These are phyloP conservation scores for Blastocladiella emersonii DNA, from an alignment of 371 early-diverging fungal genomes.

Conservation along the genomic window DNA sequence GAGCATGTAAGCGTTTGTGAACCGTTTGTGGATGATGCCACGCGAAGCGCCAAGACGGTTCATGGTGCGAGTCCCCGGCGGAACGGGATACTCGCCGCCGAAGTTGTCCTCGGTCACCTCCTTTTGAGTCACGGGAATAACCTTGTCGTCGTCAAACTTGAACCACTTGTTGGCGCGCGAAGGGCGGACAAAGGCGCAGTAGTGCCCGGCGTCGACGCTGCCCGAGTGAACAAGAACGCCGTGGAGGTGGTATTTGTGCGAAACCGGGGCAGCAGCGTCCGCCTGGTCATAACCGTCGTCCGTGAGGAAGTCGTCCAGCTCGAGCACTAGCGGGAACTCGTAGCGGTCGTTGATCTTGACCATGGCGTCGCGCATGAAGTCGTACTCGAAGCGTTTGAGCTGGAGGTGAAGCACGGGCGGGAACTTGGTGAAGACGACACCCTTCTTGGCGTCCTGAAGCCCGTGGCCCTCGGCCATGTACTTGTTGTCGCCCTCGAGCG, in stretches of 20 bases:
- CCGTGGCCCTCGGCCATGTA: slow-evolving; percentile 94
- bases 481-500: slow-evolving; percentile 94
- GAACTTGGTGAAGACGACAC: slow-evolving; percentile 83
- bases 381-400: slow-evolving; percentile 96
- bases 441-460: slow-evolving; percentile 91
- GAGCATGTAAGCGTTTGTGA: slow-evolving; percentile 94
- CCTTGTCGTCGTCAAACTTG: slow-evolving; percentile 96
- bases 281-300: slow-evolving; percentile 17
- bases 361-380: slow-evolving; percentile 79
- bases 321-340: slow-evolving; percentile 85
- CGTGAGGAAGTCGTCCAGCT: slow-evolving; percentile 71
- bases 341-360: slow-evolving; percentile 98
- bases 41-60: too few species aligned
- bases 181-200: slow-evolving; percentile 83
- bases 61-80: too few species aligned
- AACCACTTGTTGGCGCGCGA: slow-evolving; percentile 67
- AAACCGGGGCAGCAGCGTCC: slow-evolving; percentile 14
- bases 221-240: slow-evolving; percentile 97
- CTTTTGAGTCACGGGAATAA: slow-evolving; percentile 62
- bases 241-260: slow-evolving; percentile 71
- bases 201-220: slow-evolving; percentile 92
- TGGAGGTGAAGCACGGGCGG: slow-evolving; percentile 97
- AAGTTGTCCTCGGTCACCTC: slow-evolving; percentile 94
- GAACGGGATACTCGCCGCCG: slow-evolving; percentile 67
- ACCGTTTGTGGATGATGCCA: slow-evolving; percentile 42